Evolutionary conservation across 2,329 filamentous ascomycete genomes (phyloP).

Genomic region (Neonectria ditissima): DNA sequence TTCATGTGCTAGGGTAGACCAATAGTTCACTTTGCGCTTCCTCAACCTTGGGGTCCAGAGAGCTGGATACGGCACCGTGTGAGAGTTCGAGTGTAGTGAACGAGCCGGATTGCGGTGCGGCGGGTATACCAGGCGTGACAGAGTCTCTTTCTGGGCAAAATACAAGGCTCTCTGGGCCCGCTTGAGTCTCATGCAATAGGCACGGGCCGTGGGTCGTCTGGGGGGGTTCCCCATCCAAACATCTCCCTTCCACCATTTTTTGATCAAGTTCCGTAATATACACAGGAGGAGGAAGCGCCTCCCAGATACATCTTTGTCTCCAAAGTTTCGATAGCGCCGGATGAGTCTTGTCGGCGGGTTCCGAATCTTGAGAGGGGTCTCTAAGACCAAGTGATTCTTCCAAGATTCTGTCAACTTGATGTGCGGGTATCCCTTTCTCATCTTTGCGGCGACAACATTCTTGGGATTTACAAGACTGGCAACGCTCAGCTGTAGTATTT

Average conservation of each 20-base stretch:
- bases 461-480: not conserved
- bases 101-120: not conserved
- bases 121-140: not conserved
- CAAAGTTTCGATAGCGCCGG: no score
- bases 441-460: conserved; percentile 1
- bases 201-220: not conserved
- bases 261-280: not conserved
- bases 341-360: not conserved
- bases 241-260: not conserved
- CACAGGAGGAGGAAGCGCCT: not conserved
- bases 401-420: conserved; percentile 30
- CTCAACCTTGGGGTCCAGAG: not conserved
- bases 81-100: not conserved
- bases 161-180: not conserved
- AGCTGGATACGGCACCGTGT: not conserved
- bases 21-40: not conserved
- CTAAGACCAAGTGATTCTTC: conserved; percentile 15
- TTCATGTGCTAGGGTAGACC: not conserved
- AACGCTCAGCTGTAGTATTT: not conserved
- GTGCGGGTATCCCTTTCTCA: conserved; percentile 20
- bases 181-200: not conserved
- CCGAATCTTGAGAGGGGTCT: not conserved
- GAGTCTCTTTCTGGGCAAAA: not conserved
- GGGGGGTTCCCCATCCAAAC: not conserved
- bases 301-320: not conserved